Conservation (phyloP, 116 monocot genomes). For the Papilionanthe hybrid region DNA sequence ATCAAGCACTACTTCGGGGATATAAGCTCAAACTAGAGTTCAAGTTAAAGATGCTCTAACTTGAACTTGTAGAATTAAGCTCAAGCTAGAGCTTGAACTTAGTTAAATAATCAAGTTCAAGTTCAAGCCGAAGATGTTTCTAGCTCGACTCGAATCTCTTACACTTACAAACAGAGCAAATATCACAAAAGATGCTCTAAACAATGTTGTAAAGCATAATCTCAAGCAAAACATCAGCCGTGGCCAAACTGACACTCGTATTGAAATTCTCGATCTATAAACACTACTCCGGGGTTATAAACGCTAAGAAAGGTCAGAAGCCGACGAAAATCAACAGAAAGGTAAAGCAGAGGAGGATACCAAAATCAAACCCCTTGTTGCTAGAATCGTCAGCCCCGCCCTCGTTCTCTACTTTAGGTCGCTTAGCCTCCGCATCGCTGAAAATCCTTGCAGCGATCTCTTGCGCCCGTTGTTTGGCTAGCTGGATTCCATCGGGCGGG, state of each 20-base stretch:
- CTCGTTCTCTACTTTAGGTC: slow-evolving; percentile 70
- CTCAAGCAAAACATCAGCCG: not conserved
- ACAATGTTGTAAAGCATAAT: not conserved
- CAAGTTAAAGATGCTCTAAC: too few species aligned
- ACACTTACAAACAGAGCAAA: too few species aligned
- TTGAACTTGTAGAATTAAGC: too few species aligned
- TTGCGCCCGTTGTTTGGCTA: slow-evolving; percentile 83
- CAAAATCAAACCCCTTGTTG: slow-evolving; percentile 22
- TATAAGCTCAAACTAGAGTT: too few species aligned
- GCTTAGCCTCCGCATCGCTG: slow-evolving; percentile 84
- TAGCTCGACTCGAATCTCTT: too few species aligned
- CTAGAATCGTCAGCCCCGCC: slow-evolving; percentile 15
- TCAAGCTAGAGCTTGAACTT: too few species aligned
- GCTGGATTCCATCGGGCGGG: slow-evolving; percentile 60
- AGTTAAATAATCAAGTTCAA: too few species aligned
- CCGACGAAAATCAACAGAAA: not conserved
- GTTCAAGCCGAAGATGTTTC: too few species aligned
- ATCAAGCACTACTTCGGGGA: not conserved
- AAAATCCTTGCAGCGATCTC: slow-evolving; percentile 68
- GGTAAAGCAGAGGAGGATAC: not conserved
- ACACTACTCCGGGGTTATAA: not conserved
- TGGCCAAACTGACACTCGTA: not conserved
- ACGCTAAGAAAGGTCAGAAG: not conserved
- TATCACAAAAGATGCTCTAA: not conserved
- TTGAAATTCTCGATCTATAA: not conserved